These are phyloP conservation scores for Hypoxylon fuscum DNA, from an alignment of 495 filamentous ascomycete genomes.

Conservation along the genomic window DNA sequence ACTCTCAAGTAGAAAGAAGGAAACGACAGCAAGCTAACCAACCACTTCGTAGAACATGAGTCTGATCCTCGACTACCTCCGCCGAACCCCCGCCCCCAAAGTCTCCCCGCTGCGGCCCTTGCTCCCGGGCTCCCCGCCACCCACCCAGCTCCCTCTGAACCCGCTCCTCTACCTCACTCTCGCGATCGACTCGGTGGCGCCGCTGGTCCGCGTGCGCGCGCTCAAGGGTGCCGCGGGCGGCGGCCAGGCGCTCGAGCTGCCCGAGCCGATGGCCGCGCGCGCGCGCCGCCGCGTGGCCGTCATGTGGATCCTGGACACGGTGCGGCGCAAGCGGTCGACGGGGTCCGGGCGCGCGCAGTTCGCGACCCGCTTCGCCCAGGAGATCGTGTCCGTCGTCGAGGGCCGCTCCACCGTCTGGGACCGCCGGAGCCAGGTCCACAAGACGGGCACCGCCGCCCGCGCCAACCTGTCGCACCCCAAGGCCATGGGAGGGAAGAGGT, in stretches of 20 bases:
- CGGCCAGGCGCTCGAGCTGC: constrained; percentile 83
- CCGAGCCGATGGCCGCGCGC: constrained; percentile 74
- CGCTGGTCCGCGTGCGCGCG: constrained; percentile 78
- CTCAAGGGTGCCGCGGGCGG: constrained; percentile 85
- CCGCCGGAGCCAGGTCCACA: constrained; percentile 73
- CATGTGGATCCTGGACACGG: constrained; percentile 86
- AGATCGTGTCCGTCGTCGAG: constrained; percentile 88
- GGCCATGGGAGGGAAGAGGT: constrained; percentile 19
- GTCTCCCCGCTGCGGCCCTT: constrained; percentile 73
- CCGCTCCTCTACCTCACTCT: constrained; percentile 81
- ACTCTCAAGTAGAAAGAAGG: constrained; percentile 4
- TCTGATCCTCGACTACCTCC: constrained; percentile 84
- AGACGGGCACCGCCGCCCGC: constrained; percentile 73
- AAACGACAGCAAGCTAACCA: constrained; percentile 10
- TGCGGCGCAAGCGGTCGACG: constrained; percentile 71
- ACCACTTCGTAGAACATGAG: constrained; percentile 75
- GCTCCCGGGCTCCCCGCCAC: constrained; percentile 74
- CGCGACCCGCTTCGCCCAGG: constrained; percentile 82
- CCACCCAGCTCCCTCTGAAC: constrained; percentile 77
- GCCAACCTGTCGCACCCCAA: constrained; percentile 67
- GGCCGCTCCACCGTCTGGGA: constrained; percentile 87
- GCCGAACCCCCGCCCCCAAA: constrained; percentile 80
- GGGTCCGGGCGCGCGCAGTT: constrained; percentile 71
- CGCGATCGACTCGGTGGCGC: constrained; percentile 96
- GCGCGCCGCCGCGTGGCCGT: constrained; percentile 82